Percentiles rank a stretch among this genome's conserved stretches.
These are phyloP conservation scores for Xylariaceae sp. DNA, from an alignment of 2,329 filamentous ascomycete species.

Conservation along the genomic window DNA sequence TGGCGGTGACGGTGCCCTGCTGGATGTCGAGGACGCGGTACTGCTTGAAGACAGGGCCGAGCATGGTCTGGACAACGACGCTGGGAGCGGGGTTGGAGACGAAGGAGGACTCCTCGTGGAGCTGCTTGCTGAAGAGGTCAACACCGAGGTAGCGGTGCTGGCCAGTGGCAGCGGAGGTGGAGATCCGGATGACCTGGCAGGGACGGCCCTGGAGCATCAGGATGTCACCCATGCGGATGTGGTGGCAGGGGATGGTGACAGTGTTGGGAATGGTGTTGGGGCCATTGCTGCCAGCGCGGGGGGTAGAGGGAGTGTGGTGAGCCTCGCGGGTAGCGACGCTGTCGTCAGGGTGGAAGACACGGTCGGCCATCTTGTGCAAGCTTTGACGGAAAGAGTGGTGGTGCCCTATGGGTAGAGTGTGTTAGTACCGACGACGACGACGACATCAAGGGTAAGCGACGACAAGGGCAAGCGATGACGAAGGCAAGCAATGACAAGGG, in stretches of 20 bases:
- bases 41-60: constrained; percentile 99
- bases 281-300: constrained; percentile 27
- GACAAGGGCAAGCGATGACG: no score
- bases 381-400: constrained; percentile 55
- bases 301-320: constrained; percentile 27
- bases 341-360: constrained; percentile 46
- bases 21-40: constrained; percentile 98
- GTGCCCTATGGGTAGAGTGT: constrained; percentile 39
- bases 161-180: constrained; percentile 92
- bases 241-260: constrained; percentile 98
- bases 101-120: constrained; percentile 97
- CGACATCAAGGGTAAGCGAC: no score
- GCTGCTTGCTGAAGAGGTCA: constrained; percentile 99
- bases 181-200: constrained; percentile 99
- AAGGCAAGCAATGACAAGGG: no score
- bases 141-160: constrained; percentile 99
- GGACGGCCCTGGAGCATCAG: constrained; percentile 97
- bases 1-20: constrained; percentile 79
- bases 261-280: constrained; percentile 60
- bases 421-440: constrained; percentile 7
- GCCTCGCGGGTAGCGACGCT: constrained; percentile 45
- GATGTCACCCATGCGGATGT: constrained; percentile 98
- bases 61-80: constrained; percentile 98
- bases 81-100: constrained; percentile 95
- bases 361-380: constrained; percentile 54